Evolutionary conservation across 2,329 filamentous ascomycete genomes (phyloP), one percentile per base, ranked within the genome.

Genomic region (Cryphonectria carpinicola): DNA sequence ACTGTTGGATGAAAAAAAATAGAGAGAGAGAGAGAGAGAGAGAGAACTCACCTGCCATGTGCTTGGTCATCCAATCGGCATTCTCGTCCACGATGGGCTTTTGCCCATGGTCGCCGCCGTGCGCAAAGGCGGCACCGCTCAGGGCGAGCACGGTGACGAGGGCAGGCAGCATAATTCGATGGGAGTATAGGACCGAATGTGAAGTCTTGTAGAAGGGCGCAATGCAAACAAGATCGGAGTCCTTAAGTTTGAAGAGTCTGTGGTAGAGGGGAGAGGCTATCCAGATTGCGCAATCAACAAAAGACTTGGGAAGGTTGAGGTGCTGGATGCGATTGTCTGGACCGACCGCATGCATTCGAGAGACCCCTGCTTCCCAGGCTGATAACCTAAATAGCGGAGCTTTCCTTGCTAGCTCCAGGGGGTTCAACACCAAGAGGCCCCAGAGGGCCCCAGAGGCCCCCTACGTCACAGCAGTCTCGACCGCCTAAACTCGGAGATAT

Each of bases 31-130:
- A 39, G 37, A 39, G 37, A 37, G 35, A 10, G 37, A 39, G 7
- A 19, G 22, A 10, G n/a, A n/a, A 77, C 82, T 66, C 83, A 89
- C 89, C 89, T 37, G 89, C 88, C 89, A 91, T 91, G 78, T 91
- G 89, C 76, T 85, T 87, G 61, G 87, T 86, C 81, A 90, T 90
- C 89, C 89, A 91, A 76, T 87, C 83, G 56, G 89, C 87, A 71
- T 89, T 81, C 3, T 84, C 81, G 74, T 81, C 80, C 19, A 90
- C 84, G 37, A 84, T 78, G 35, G 88, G 89, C 78, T 87, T 88
- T 75, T 88, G 84, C 74, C 83, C 81, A 63, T 75, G 75, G 63
- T 77, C 84, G 71, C 82, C 81, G 75, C 87, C 88, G 78, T 90
- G 88, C 28, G 86, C 88, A 70, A 83, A 73, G 56, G 79, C 84